These are phyloP conservation scores for Lachnellula subtilissima DNA, from an alignment of 2,329 filamentous ascomycete species.

Conservation along the genomic window DNA sequence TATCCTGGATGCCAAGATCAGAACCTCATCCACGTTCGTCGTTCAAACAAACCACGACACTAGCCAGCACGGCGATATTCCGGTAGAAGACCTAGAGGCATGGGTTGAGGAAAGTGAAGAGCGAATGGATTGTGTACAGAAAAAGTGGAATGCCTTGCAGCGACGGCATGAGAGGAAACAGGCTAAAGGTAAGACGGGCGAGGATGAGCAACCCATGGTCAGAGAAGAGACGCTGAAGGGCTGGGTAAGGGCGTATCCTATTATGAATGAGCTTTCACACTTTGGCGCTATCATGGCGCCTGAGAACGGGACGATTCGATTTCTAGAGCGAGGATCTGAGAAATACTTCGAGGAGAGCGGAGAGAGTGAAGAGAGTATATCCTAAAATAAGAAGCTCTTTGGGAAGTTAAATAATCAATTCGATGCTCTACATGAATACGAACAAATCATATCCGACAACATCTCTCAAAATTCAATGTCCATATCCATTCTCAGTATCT, in stretches of 20 bases:
- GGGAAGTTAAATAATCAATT: no score
- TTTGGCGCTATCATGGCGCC: constrained; percentile 56
- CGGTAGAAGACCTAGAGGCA: neutral
- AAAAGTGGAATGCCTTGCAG: constrained; percentile 34
- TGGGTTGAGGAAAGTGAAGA: constrained; percentile 31
- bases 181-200: constrained; percentile 12
- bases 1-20: constrained; percentile 38
- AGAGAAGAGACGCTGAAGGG: constrained; percentile 34
- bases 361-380: no score
- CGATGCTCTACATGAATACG: no score
- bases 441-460: no score
- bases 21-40: constrained; percentile 1
- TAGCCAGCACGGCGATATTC: neutral
- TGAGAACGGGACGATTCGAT: constrained; percentile 40
- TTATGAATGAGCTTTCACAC: constrained; percentile 53
- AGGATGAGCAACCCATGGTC: constrained; percentile 24
- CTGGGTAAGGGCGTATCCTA: constrained; percentile 49
- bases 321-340: constrained; percentile 31
- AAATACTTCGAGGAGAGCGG: no score
- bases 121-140: constrained; percentile 34
- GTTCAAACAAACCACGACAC: constrained; percentile 5
- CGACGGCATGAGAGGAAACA: constrained; percentile 17
- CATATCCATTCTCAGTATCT: no score
- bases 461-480: no score
- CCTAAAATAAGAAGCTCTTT: no score